phyloP scores from a whole-genome alignment of 2,329 filamentous ascomycete species.

The Phaeosphaeria sp. region DNA sequence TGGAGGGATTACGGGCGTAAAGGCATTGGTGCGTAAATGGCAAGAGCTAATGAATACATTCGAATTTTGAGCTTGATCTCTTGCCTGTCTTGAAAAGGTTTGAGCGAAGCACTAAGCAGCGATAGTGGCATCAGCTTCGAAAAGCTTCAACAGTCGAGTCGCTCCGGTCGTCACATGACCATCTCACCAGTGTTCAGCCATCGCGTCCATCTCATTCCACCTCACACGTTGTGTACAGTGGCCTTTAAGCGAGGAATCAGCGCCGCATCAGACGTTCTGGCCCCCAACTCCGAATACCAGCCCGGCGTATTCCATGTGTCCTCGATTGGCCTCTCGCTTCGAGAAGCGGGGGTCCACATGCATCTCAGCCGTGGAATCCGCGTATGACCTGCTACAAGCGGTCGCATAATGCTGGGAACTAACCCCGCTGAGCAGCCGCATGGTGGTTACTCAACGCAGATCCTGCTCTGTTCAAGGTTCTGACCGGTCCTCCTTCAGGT shows the following conservation, averaged over 20 bases:
- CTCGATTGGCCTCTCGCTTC: background rate
- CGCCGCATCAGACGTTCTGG: background rate
- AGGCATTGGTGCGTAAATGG: background rate
- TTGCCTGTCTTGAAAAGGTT: too few relatives aligned
- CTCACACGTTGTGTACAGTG: too few relatives aligned
- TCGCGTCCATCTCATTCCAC: too few relatives aligned
- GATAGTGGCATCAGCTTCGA: background rate
- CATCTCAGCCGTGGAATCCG: background rate
- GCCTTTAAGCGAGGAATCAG: background rate
- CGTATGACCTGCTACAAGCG: background rate
- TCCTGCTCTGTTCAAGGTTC: background rate
- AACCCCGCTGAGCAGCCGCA: background rate
- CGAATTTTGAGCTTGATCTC: background rate
- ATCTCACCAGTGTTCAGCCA: too few relatives aligned
- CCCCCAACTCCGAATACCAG: background rate
- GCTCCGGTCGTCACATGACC: too few relatives aligned
- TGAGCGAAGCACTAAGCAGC: too few relatives aligned
- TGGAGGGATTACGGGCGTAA: constrained; percentile 56
- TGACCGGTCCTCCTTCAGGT: background rate
- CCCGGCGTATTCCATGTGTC: background rate
- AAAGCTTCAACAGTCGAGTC: background rate
- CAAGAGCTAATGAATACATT: background rate
- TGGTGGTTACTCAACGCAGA: background rate
- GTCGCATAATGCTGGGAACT: background rate
- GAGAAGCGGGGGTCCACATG: background rate